Conservation (phyloP, 495 filamentous ascomycete species). For the Penicillium psychrofluorescens region DNA sequence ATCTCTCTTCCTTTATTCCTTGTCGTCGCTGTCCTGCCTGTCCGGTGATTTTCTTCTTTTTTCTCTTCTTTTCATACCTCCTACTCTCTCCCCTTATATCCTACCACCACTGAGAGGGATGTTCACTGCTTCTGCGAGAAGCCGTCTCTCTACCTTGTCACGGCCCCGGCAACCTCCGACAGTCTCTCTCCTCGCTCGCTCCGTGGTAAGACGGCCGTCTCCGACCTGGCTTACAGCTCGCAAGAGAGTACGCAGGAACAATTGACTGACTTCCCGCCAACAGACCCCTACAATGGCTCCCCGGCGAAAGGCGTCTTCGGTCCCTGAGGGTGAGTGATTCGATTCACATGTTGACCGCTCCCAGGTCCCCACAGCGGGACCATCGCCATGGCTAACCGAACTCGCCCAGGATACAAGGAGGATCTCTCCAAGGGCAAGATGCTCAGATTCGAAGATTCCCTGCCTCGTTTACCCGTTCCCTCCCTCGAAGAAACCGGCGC, state of each 20-base stretch:
- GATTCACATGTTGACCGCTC: conserved; percentile 15
- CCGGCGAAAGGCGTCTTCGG: conserved; percentile 36
- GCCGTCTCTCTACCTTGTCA: conserved; percentile 37
- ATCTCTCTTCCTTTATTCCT: conserved; percentile 1
- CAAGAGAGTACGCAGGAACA: background rate
- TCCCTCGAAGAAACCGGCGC: conserved; percentile 86
- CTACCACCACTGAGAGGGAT: conserved; percentile 27
- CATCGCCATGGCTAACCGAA: background rate
- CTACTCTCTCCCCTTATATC: conserved; percentile 3
- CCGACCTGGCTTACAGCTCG: background rate
- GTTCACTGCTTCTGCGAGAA: conserved; percentile 42
- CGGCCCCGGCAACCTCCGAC: conserved; percentile 35
- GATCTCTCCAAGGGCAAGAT: conserved; percentile 85
- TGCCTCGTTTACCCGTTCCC: conserved; percentile 86
- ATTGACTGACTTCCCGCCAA: conserved; percentile 5
- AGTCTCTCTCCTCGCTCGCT: conserved; percentile 30
- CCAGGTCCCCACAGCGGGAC: background rate
- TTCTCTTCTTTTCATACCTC: conserved; percentile 6
- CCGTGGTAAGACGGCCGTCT: conserved; percentile 20
- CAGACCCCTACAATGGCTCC: conserved; percentile 38
- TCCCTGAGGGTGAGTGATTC: conserved; percentile 38
- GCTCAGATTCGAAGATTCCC: conserved; percentile 93
- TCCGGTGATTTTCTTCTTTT: background rate
- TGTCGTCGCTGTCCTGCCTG: too few species aligned
- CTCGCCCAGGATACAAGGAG: conserved; percentile 74